Conservation (phyloP, 2,329 filamentous ascomycete species). For the Neonectria punicea region DNA sequence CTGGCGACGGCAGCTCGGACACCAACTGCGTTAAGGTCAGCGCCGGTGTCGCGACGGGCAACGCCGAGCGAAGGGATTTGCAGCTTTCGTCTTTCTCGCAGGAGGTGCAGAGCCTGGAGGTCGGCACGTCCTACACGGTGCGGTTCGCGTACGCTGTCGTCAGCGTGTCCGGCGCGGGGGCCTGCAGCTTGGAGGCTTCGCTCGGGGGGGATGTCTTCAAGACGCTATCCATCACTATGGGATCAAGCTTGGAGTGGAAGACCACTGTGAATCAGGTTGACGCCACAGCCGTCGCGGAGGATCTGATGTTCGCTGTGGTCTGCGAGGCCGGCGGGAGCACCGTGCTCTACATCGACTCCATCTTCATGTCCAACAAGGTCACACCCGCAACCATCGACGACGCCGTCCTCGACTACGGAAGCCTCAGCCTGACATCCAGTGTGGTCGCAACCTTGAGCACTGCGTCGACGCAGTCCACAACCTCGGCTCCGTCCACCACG, state of each 20-base stretch:
- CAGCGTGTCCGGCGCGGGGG: slow-evolving; percentile 8
- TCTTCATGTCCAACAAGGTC: slow-evolving; percentile 37
- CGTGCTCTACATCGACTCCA: slow-evolving; percentile 25
- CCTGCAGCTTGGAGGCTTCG: slow-evolving; percentile 24
- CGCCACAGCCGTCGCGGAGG: accelerated
- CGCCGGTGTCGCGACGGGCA: slow-evolving; percentile 1
- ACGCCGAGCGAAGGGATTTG: slow-evolving; percentile 4
- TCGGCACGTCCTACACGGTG: slow-evolving; percentile 25
- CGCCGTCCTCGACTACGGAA: slow-evolving; percentile 23
- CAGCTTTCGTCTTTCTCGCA: slow-evolving; percentile 12
- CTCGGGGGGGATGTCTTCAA: slow-evolving; percentile 22
- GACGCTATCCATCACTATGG: slow-evolving; percentile 4
- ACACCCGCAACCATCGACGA: slow-evolving; percentile 31
- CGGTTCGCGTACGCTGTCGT: slow-evolving; percentile 33
- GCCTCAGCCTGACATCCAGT: no score
- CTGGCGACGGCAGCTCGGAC: slow-evolving; percentile 19
- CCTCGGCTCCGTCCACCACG: neutral
- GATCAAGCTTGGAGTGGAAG: slow-evolving; percentile 2
- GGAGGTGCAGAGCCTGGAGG: slow-evolving; percentile 19
- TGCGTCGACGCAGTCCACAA: no score
- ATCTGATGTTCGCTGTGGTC: slow-evolving; percentile 21
- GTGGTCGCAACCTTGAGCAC: no score
- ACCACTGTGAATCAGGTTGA: slow-evolving; percentile 10
- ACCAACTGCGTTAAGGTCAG: slow-evolving; percentile 19
- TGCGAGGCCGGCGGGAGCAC: slow-evolving; percentile 23